Evolutionary conservation across 306 rosid species (phyloP).

Genomic region (Datisca glomerata): DNA sequence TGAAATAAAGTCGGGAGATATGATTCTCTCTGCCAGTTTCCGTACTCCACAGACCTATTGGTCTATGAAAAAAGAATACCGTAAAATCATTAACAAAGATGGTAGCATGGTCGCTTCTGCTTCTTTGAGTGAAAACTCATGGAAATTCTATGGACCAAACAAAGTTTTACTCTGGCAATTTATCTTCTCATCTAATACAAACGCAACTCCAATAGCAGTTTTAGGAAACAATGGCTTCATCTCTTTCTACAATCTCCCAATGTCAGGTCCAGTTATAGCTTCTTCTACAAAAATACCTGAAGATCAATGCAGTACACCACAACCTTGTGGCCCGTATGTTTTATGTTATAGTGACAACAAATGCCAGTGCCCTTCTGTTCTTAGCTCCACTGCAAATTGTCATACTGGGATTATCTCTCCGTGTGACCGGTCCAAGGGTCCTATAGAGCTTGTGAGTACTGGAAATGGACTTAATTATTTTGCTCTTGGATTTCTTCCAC

Average conservation of each 20-base stretch:
- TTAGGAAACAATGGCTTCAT: conserved; percentile 64
- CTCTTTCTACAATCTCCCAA: conserved; percentile 43
- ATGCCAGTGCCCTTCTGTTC: conserved; percentile 73
- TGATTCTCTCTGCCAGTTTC: conserved; percentile 54
- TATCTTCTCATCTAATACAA: conserved; percentile 28
- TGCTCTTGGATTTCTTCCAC: conserved; percentile 48
- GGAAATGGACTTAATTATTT: conserved; percentile 53
- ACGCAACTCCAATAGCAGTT: conserved; percentile 63
- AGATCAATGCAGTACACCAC: conserved; percentile 57
- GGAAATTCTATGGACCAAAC: conserved; percentile 63
- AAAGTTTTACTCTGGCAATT: conserved; percentile 53
- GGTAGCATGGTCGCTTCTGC: conserved; percentile 41
- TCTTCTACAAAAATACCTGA: conserved; percentile 41
- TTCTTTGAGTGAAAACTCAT: conserved; percentile 42
- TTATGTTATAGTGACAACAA: conserved; percentile 28
- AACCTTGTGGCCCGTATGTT: conserved; percentile 58
- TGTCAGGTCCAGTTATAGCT: conserved; percentile 17
- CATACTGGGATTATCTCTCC: conserved; percentile 44
- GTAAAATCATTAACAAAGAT: conserved; percentile 33
- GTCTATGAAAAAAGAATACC: conserved; percentile 51
- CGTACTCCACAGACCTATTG: conserved; percentile 66
- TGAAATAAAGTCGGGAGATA: conserved; percentile 55
- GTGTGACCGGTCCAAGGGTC: conserved; percentile 21
- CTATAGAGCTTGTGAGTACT: conserved; percentile 28
- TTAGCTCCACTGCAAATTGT: conserved; percentile 44